Evolutionary conservation across 2,329 filamentous ascomycete species (phyloP), one percentile per base, ranked within the genome.

Genomic region (Fusarium palustre): DNA sequence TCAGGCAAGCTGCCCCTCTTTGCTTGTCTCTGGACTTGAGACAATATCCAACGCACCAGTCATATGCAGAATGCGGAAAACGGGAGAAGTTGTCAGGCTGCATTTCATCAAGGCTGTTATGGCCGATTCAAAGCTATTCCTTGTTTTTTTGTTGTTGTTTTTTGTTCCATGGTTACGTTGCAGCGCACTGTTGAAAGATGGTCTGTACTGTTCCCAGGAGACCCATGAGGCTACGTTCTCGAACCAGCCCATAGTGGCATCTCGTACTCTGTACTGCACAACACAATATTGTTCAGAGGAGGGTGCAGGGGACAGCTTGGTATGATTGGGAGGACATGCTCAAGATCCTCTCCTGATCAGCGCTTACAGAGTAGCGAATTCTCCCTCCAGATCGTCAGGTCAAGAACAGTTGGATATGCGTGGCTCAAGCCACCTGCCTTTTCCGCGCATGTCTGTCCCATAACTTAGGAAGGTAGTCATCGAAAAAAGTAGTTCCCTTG

Each of bases 171-270:
- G 28, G 60, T 41, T 62, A 38, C 42, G 49, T 48, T 50, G 53
- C 47, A 62, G 34, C 58, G 24, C 45, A 20, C 39, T 63, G 25
- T 50, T 45, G 57, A 36, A 57, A 36, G 22, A 33, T 33, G 53
- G 31, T 46, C 24, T 33, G 34, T 42, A 24, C 22, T 20, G 52
- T 28, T 52, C 30, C 24, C 31, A n/a, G 13, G 34, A 55, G 57
- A 33, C 48, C 39, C 48, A 54, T 39, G 39, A 64, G 63, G 54
- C 54, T 68, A 42, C 41, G 54, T 68, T 67, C 64, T 67, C 33
- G 64, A 64, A 56, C 59, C 41, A 36, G 41, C 22, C 41, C 33
- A 48, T 41, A 62, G 24, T 42, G 34, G 28, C 58, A 34, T 30
- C 28, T 22, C 28, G 22, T 20, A 53, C 34, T 10, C 22, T 30